Base-by-base conservation (phyloP, 805 yeast species). In the Ogataea nitratoaversa region DNA sequence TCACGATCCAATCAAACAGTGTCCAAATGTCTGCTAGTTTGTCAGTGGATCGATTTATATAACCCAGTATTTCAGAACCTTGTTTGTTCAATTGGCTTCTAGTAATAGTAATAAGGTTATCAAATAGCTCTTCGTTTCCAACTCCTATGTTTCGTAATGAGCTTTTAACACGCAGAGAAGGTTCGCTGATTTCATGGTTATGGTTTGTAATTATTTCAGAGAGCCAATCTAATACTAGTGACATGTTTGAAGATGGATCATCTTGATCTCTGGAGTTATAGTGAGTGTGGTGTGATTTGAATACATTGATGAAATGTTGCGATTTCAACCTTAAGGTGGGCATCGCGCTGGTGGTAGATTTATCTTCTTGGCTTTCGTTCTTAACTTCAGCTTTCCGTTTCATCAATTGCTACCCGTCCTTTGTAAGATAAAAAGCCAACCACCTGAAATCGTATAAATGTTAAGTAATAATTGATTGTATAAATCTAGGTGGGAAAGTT, bases 151-250 rank as follows among this genome's bases (percentile, higher is more conserved):
- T 49, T 20, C 51, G 38, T 2, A 54, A 34, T 2, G 53, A 43
- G 32, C 45, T 49, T 20, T 43, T 48, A 3, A 59, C 53, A 31
- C 59, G 30, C 20, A 50, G 35, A 6, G 62, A 44, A 2, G 60
- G 53, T 3, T 53, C 54, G 3, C 5, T 18, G 8, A 37, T 20
- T 5, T 38, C 50, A 8, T 24, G 28, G 9, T 30, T 41, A 22
- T 41, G 42, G 17, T 39, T 29, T 12, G 23, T 28, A 4, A 54
- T 34, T 19, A 46, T 33, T 31, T 55, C 56, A 3, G 48, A 37
- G 13, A 52, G 23, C 64, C 64, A 59, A 29, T 59, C 60, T 13
- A 59, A 19, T 3, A 56, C 35, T 23, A 46, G 32, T 0, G 48
- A 46, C 9, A 34, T 36, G 32, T 56, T 51, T 1, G 60, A 52